Base-by-base conservation (phyloP, 2,329 filamentous ascomycete genomes). In the Hypoxylon sp. region DNA sequence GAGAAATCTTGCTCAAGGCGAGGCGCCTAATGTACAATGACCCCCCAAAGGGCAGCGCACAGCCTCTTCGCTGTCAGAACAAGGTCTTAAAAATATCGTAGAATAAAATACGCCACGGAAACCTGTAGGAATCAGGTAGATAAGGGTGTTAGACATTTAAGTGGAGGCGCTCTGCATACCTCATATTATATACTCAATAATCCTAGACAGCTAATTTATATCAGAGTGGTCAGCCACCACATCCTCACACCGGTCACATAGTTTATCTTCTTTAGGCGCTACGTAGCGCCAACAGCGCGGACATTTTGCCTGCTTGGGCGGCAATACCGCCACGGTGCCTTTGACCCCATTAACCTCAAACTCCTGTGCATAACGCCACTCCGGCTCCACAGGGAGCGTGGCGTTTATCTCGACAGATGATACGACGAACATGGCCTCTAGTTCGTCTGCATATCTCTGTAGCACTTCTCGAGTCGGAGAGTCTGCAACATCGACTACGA, bases 211-310 rank as follows among this genome's bases (percentile, higher is more conserved):
- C 29, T 52, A 52, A 31, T 44, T 13, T 47, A 46, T 24, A 46
- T 5, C 24, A 33, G 13, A 26, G 9, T 66, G 24, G 6, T 14
- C 9, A 13, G 54, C 50, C 9, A 95, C 86, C 37, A 91, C 88
- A 11, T 88, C 86, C 31, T 90, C 88, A 78, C 95, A 98, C 76
- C 94, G 84, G 53, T 80, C 81, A 79, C 95, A 98, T 17, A 97
- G 81, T 42, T 82, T 79, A 17, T 92, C 88, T 72, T 91, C 85
- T 52, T 81, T 80, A n/a, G 86, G 83, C n/a, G 92, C 90, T 24
- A 92, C 85, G 79, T 93, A 97, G 68, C 92, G 88, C 96, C 96
- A 99, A 81, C 96, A 99, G 55, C 96, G 86, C 0, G 88, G 85
- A 78, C 96, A 99, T 80, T 98, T 99, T 51, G 85, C 81, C 11